Base-by-base conservation (phyloP, 1,139 yeast species). In the Pichia sp. region DNA sequence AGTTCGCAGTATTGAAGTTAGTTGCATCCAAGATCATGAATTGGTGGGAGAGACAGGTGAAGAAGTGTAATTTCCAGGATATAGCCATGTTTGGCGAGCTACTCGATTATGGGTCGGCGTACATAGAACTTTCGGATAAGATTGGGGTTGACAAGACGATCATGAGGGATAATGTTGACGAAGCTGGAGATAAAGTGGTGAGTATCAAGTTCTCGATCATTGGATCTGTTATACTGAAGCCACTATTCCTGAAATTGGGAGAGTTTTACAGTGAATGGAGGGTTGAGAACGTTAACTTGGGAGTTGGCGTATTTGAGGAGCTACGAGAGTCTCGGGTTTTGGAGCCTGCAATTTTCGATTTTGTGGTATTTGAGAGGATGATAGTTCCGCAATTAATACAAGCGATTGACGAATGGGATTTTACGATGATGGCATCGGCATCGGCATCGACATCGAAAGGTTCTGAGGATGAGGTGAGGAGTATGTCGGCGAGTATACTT, bases 371-470 rank as follows among this genome's bases (percentile, higher is more conserved):
- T 15, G 63, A 70, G 5, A 63, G 62, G 8, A 61, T 68, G 3
- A 60, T 79, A 1, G 54, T 69, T 0, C 80, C 82, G 0, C 71
- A 69, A 32, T 62, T 81, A 68, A 67, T 0, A 63, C 80, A 2
- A 8, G 46, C 5, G 45, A 45, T 23, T 34, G 48, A 31, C 8
- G 11, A 4, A 4, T 16, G 26, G 26, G 42, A 46, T 15, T 15
- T 46, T 8, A 31, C 13, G 29, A n/a, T 11, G 16, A 6, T 45
- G 40, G 23, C 23, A 19, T 19, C 23, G 23, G 23, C 23, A 19
- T 19, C 23, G 23, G 23, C 23, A 19, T 19, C 23, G 23, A 19
- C 23, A 19, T 19, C 23, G 23, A 19, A 19, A 19, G 23, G 3
- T 19, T 31, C 34, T 31, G 11, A 36, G 40, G 15, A 36, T 36